These are phyloP conservation scores for Lentinula guzmanii DNA, from an alignment of 768 basidiomycete genomes.

Conservation along the genomic window DNA sequence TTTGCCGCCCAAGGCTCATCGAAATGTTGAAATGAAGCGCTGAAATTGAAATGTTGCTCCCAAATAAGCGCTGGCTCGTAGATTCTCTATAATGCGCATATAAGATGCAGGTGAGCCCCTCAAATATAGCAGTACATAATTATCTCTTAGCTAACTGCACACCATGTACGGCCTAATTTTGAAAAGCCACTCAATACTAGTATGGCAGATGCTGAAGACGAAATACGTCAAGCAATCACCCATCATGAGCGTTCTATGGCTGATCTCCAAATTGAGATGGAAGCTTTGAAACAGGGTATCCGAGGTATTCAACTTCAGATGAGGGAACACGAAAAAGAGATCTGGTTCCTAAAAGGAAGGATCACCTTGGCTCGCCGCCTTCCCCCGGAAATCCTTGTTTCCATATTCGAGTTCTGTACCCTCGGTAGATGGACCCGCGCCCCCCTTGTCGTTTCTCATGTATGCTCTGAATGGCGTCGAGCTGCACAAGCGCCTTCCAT, in stretches of 20 bases:
- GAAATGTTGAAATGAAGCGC: not conserved
- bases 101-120: not conserved
- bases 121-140: not conserved
- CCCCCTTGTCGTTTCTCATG: conserved; percentile 50
- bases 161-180: not conserved
- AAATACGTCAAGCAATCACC: not conserved
- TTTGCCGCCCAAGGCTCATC: too few species aligned
- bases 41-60: not conserved
- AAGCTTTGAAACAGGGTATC: conserved; percentile 30
- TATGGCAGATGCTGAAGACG: not conserved
- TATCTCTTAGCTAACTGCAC: not conserved
- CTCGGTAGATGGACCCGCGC: conserved; percentile 46
- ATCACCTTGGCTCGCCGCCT: conserved; percentile 52
- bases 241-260: conserved; percentile 36
- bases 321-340: conserved; percentile 32
- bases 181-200: not conserved
- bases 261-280: conserved; percentile 36
- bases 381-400: conserved; percentile 47
- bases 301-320: conserved; percentile 37
- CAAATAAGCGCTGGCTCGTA: not conserved
- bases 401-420: conserved; percentile 48
- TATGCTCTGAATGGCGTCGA: conserved; percentile 54
- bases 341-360: conserved; percentile 37
- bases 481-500: conserved; percentile 42
- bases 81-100: not conserved